Base-by-base conservation (phyloP, 371 early-diverging fungal species). In the Syncephalastrum contaminatum region DNA sequence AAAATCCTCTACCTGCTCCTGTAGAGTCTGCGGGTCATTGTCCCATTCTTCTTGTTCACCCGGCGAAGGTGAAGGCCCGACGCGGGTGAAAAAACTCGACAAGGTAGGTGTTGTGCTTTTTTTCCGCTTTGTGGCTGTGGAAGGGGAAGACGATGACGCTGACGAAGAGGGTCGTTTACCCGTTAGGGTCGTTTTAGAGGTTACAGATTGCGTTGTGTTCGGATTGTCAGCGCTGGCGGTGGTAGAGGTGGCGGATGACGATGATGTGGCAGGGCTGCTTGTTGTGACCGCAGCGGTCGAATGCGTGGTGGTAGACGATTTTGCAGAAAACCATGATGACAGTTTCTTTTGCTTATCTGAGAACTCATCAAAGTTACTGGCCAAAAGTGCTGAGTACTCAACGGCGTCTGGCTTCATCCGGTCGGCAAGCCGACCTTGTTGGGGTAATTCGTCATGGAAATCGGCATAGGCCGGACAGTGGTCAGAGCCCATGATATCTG, bases 381-480 rank as follows among this genome's bases (percentile, higher is more conserved):
- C 72, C 48, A 88, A 82, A 7, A 89, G 66, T n/a, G 60, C 18
- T 4, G 85, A 82, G 10, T 71, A 63, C n/a, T 69, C 66, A 4
- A 16, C 16, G 1, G 27, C 20, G 14, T 48, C 24, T 13, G 57
- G 36, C 13, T 50, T 51, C 56, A 53, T 52, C 41, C 7, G 12
- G 18, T 62, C 64, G 30, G 41, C 8, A 18, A 44, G 48, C 8
- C 36, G 18, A 3, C 41, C 19, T 20, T 20, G 46, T 3, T 53
- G 65, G 1, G 61, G 53, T 10, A 62, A 57, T 13, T 73, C 70
- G 18, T 72, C 78, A 41, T 62, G 59, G 21, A 94, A 67, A 36
- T 81, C 80, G 2, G 81, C 84, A 40, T 75, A 70, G 0, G 92
- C 92, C 0, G 94, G 95, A 59, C 94, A 94, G 64, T 96, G 96